Evolutionary conservation across 2,329 filamentous ascomycete genomes (phyloP), one percentile per base, ranked within the genome.

Genomic region (Cadophora malorum): DNA sequence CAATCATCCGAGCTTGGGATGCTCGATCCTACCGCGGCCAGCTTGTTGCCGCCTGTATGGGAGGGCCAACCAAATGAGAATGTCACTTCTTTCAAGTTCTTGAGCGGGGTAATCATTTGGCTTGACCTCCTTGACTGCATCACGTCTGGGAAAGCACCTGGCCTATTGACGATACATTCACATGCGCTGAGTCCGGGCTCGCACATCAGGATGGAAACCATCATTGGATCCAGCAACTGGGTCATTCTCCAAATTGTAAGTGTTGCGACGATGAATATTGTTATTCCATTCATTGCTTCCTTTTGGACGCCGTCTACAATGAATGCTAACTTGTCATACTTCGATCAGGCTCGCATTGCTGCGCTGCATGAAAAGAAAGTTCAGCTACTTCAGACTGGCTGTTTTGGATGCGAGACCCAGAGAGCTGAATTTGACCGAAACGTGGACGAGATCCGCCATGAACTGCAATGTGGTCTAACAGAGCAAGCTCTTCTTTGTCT

Each of bases 141-240:
- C 47, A 80, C 81, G 0, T 77, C 80, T 9, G 80, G 79, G 45
- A 76, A 77, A 33, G 72, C 78, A 0, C 84, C 84, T 9, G 19
- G 10, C 28, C 28, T 55, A 2, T n/a, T 55, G 14, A 33, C 45
- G 0, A 25, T 56, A 19, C 49, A 68, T n/a, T 25, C 28, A 2
- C 56, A 62, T 55, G 35, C 53, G 0, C 64, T 61, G 47, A 70
- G 70, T 45, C 0, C 77, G 76, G 0, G 76, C 84, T 49, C 78
- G 79, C 62, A 79, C 9, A 72, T 66, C 4, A 71, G 71, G 45
- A 68, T 89, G 65, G 82, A 84, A 60, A 81, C 84, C 38, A 83
- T 86, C 60, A 77, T 86, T 50, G 87, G 88, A 1, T 81, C 86
- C 68, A 79, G 85, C 55, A 89, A 88, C 75, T 87, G 85, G 85